Percentiles rank a stretch among this genome's conserved stretches.
Evolutionary conservation across 768 basidiomycete species (phyloP).

Genomic region (Leccinum uliginosum): DNA sequence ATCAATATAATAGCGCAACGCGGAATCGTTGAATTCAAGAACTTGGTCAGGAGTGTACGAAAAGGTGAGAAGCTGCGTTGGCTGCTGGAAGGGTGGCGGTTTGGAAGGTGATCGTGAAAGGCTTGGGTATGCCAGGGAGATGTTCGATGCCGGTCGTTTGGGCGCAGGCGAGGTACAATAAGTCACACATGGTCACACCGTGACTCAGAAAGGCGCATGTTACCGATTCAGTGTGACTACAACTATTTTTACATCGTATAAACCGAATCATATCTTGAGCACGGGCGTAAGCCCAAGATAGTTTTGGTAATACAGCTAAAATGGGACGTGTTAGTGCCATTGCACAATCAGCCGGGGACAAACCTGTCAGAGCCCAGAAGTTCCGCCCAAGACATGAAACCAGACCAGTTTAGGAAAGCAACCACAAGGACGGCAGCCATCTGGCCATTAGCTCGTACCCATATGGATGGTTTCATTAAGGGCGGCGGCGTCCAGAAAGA

Average conservation of each 20-base stretch:
- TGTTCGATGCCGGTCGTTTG: neutral
- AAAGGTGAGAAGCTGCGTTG: constrained; percentile 64
- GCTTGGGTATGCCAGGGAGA: constrained; percentile 20
- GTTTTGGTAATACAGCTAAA: constrained; percentile 68
- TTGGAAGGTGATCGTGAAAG: constrained; percentile 19
- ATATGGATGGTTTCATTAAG: constrained; percentile 59
- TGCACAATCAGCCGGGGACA: neutral
- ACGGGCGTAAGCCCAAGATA: constrained; percentile 54
- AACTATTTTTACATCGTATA: no score
- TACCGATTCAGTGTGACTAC: no score
- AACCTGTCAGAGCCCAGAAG: constrained; percentile 51
- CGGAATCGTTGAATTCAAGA: constrained; percentile 63
- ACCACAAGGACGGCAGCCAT: constrained; percentile 59
- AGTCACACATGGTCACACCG: no score
- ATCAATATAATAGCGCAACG: constrained; percentile 65
- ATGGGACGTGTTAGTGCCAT: neutral
- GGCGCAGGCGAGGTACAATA: neutral
- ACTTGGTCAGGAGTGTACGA: constrained; percentile 58
- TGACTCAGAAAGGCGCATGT: no score
- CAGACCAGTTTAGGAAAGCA: constrained; percentile 59
- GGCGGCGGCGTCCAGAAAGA: constrained; percentile 49
- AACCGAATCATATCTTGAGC: constrained; percentile 59
- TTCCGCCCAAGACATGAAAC: constrained; percentile 51
- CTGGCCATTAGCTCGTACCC: constrained; percentile 57
- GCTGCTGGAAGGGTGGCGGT: constrained; percentile 59